A percentile compares a stretch with the other conserved stretches of the same genome.
Conservation (phyloP, 192 early-diverging fungal genomes). For the Gaertneriomyces semiglobifer region DNA sequence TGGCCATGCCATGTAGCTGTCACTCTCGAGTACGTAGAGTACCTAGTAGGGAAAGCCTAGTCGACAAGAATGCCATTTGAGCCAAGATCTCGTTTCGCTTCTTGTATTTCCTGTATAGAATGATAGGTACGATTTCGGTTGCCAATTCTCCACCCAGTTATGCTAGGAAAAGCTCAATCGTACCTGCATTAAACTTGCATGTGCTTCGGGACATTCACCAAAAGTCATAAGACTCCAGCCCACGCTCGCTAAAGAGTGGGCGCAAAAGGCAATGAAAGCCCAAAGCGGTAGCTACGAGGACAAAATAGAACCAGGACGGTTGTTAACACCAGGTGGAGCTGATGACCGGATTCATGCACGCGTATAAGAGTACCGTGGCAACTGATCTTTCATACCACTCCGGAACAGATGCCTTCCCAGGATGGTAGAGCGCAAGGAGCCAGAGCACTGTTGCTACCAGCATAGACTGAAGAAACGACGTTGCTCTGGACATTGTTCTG, state of each 20-base stretch:
- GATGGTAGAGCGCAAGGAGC: slow-evolving; percentile 9
- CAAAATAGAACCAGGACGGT: not conserved
- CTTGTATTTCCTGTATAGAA: too few species aligned
- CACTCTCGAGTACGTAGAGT: too few species aligned
- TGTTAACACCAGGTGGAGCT: not conserved
- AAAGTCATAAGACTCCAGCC: slow-evolving; percentile 85
- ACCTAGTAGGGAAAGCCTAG: too few species aligned
- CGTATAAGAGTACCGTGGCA: not conserved
- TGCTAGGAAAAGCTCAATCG: too few species aligned
- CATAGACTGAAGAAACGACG: not conserved
- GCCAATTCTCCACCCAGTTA: too few species aligned
- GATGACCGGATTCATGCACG: slow-evolving; percentile 3
- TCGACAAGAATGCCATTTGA: too few species aligned
- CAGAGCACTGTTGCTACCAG: slow-evolving; percentile 2
- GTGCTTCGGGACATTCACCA: slow-evolving; percentile 89
- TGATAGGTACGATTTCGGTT: too few species aligned
- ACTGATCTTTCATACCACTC: not conserved
- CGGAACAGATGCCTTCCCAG: too few species aligned
- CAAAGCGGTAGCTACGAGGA: slow-evolving; percentile 67
- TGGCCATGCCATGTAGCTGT: too few species aligned
- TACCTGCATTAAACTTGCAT: slow-evolving; percentile 75
- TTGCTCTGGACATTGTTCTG: slow-evolving; percentile 10
- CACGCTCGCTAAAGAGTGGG: slow-evolving; percentile 84
- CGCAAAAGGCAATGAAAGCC: slow-evolving; percentile 76
- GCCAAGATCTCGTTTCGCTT: too few species aligned